Evolutionary conservation across 2,329 filamentous ascomycete species (phyloP).

Genomic region (Fusarium sp.): DNA sequence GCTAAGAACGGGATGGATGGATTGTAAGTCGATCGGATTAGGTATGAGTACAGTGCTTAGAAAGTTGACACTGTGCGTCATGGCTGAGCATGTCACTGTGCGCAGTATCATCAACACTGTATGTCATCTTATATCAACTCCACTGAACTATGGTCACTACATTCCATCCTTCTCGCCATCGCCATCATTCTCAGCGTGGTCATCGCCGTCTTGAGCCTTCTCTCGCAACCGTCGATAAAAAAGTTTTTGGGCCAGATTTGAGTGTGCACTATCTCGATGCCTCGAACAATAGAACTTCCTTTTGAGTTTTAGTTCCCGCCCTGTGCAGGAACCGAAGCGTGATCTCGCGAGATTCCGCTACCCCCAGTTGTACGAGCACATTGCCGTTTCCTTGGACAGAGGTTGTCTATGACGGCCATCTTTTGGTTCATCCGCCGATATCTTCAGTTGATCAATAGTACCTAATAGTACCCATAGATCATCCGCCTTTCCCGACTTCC

Average conservation of each 20-base stretch:
- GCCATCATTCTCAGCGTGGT: conserved; percentile 5
- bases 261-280: neutral
- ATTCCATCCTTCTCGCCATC: conserved; percentile 25
- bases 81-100: fast-evolving
- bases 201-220: neutral
- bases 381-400: neutral
- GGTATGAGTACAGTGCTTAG: neutral
- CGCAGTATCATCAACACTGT: neutral
- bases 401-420: neutral
- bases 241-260: neutral
- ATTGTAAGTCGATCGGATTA: conserved; percentile 6
- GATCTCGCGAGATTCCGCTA: neutral
- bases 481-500: neutral
- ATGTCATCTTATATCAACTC: neutral
- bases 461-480: neutral
- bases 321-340: neutral
- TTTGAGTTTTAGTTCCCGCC: neutral
- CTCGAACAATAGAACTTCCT: neutral
- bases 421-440: neutral
- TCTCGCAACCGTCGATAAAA: conserved; percentile 5
- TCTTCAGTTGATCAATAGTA: neutral
- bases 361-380: neutral
- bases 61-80: fast-evolving
- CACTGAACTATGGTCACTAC: conserved; percentile 8
- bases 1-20: conserved; percentile 1